Base-by-base conservation (phyloP, 257 asterid genomes). In the Solanum gracilifrons region DNA sequence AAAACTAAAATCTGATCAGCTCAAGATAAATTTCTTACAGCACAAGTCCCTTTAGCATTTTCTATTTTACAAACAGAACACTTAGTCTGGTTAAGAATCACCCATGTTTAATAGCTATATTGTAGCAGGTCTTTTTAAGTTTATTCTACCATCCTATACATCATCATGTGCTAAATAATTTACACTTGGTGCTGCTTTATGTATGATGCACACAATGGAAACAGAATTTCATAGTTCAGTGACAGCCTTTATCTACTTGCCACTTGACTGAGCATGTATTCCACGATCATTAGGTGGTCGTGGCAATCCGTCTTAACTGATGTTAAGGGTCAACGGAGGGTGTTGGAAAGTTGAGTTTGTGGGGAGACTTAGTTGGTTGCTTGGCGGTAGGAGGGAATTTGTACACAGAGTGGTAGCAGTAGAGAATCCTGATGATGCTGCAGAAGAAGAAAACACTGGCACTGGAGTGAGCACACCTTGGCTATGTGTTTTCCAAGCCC, bases 351-450 rank as follows among this genome's bases (percentile, higher is more conserved):
- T 62, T 4, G 89, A 37, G 89, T 43, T 62, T 88, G 77, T 36
- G 90, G 93, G 82, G 48, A 91, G 85, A 93, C 90, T 48, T 90
- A 46, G 83, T 83, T 90, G 86, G 94, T 83, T 32, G 92, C 85
- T 55, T 51, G 89, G 73, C 20, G 93, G 88, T 86, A 89, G 85
- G 86, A 91, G 89, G 35, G 94, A 43, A 88, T 85, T 87, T 31
- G 93, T 83, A 87, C 85, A 90, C 9, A 88, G 88, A 79, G 92
- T 35, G 23, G 92, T 90, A 73, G 97, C 64, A 55, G 64, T 89
- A 90, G 98, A 93, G 98, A 94, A 94, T 95, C 98, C 97, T 94
- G 98, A 94, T 95, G 98, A 94, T 95, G 98, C 98, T 95, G 98
- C 98, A 86, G 98, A 88, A 86, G 95, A 86, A 89, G 90, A 91